These are phyloP conservation scores for Diplodia intermedia DNA, from an alignment of 2,329 filamentous ascomycete genomes.

Conservation along the genomic window DNA sequence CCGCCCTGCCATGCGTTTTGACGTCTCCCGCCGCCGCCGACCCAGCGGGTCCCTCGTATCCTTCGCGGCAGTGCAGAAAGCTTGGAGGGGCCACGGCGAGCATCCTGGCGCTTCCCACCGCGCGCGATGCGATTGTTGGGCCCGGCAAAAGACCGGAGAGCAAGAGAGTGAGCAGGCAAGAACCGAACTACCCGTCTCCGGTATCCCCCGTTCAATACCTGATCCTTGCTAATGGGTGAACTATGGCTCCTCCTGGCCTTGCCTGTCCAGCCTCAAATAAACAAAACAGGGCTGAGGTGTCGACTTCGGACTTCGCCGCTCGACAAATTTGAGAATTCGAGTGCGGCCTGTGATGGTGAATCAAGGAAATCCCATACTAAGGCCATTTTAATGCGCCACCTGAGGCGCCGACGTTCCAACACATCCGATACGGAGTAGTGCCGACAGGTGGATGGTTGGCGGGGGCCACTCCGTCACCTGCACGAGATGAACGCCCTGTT, in stretches of 20 bases:
- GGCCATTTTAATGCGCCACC: constrained; percentile 9
- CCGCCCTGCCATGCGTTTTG: constrained; percentile 11
- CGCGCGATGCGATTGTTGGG: neutral
- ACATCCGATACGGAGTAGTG: constrained; percentile 3
- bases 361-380: constrained; percentile 12
- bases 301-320: constrained; percentile 8
- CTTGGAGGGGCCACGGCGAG: neutral
- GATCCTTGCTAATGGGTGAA: constrained; percentile 15
- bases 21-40: neutral
- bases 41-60: constrained; percentile 1
- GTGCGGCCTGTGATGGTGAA: constrained; percentile 2
- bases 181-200: neutral
- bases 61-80: neutral
- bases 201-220: constrained; percentile 5
- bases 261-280: neutral
- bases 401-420: neutral
- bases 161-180: neutral
- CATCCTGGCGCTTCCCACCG: neutral
- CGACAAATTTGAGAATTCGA: constrained; percentile 13
- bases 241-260: neutral
- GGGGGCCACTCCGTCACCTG: neutral
- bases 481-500: constrained; percentile 19
- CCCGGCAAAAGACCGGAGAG: constrained; percentile 2
- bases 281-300: constrained; percentile 1
- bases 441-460: constrained; percentile 3